These are phyloP conservation scores for Tilletia horrida DNA, from an alignment of 1,284 basidiomycete genomes.

Conservation along the genomic window DNA sequence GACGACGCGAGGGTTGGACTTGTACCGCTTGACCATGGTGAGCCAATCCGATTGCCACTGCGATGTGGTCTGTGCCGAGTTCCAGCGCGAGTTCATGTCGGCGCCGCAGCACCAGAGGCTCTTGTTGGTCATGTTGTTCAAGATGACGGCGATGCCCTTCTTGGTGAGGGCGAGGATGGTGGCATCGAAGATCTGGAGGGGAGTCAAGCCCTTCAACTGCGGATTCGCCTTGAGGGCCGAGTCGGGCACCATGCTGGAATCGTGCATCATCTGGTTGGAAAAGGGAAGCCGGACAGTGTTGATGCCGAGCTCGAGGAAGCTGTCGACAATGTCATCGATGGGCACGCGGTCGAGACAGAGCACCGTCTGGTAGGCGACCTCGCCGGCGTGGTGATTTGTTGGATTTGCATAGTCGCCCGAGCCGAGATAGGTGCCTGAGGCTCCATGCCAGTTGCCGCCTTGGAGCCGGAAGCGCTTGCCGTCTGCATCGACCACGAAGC, in stretches of 20 bases:
- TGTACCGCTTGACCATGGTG: conserved; percentile 20
- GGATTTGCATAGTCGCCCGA: conserved; percentile 18
- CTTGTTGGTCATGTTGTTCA: conserved; percentile 26
- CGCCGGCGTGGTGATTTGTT: conserved; percentile 24
- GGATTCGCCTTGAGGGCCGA: conserved; percentile 22
- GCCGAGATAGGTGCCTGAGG: conserved; percentile 25
- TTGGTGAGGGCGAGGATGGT: conserved; percentile 20
- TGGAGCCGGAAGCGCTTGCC: conserved; percentile 21
- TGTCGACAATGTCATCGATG: conserved; percentile 22
- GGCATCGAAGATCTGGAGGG: conserved; percentile 24
- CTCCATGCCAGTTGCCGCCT: conserved; percentile 26
- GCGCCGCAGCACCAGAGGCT: conserved; percentile 27
- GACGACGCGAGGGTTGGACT: conserved; percentile 23
- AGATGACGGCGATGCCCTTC: conserved; percentile 25
- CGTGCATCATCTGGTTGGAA: conserved; percentile 27
- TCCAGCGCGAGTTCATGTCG: conserved; percentile 25
- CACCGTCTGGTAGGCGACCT: conserved; percentile 23
- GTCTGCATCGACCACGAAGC: conserved; percentile 25
- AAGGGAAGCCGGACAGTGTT: conserved; percentile 24
- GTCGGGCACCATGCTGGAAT: conserved; percentile 18
- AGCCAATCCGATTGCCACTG: conserved; percentile 25
- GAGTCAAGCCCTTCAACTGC: conserved; percentile 22
- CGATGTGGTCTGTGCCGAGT: conserved; percentile 18
- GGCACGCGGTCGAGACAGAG: conserved; percentile 24
- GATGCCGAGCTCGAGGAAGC: conserved; percentile 22